These are phyloP conservation scores for Lasiosphaeris hirsuta DNA, from an alignment of 495 filamentous ascomycete species.

Conservation along the genomic window DNA sequence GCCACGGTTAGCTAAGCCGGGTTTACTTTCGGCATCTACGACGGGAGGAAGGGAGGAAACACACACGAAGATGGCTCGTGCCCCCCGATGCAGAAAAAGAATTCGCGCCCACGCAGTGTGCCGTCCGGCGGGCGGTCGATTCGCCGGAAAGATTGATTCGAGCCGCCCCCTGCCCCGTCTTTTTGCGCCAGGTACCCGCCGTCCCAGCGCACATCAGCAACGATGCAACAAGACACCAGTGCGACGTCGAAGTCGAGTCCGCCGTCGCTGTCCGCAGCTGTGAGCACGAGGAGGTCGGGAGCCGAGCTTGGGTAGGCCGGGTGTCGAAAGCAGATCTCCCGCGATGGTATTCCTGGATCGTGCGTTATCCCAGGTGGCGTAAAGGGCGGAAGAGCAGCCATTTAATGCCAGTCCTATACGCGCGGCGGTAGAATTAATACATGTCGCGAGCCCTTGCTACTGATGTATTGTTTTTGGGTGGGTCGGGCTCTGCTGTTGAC, in stretches of 20 bases:
- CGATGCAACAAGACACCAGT: conserved; percentile 9
- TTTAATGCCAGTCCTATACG: too few relatives aligned
- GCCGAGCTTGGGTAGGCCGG: conserved; percentile 5
- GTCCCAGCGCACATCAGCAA: background rate
- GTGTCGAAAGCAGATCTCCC: conserved; percentile 6
- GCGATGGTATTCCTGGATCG: too few relatives aligned
- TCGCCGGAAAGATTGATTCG: background rate
- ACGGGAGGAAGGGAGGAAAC: background rate
- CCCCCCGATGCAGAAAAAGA: conserved; percentile 9
- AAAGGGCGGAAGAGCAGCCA: too few relatives aligned
- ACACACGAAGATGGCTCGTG: conserved; percentile 1
- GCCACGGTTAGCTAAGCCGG: too few relatives aligned
- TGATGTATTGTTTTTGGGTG: too few relatives aligned
- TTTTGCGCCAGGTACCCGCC: conserved; percentile 8
- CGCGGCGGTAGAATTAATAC: too few relatives aligned
- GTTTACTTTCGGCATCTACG: background rate
- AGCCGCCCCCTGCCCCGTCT: background rate
- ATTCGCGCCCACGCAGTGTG: conserved; percentile 3
- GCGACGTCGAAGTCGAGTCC: conserved; percentile 13
- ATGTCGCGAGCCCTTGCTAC: too few relatives aligned
- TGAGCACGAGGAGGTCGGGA: conserved; percentile 3
- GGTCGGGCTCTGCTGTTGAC: too few relatives aligned
- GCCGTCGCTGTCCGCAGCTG: conserved; percentile 4
- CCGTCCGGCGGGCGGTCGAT: conserved; percentile 3
- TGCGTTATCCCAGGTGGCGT: too few relatives aligned